Evolutionary conservation across 306 rosid species (phyloP).

Genomic region (Acacia melanoxylon): DNA sequence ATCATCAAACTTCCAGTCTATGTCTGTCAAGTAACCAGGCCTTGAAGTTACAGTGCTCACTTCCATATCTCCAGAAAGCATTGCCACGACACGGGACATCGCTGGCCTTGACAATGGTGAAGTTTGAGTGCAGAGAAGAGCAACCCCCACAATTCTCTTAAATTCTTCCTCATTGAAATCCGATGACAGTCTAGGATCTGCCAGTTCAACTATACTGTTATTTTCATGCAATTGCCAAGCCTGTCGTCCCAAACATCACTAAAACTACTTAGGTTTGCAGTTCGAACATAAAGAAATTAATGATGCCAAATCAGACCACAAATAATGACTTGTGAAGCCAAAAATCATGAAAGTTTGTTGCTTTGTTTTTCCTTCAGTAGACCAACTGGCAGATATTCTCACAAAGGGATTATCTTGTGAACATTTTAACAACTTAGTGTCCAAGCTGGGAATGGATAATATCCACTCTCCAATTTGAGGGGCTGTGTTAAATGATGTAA

Average conservation of each 20-base stretch:
- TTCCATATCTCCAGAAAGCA: constrained; percentile 69
- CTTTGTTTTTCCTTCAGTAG: no score
- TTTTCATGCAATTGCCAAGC: constrained; percentile 63
- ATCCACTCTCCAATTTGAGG: no score
- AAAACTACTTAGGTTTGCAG: neutral
- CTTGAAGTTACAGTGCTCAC: constrained; percentile 49
- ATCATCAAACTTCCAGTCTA: constrained; percentile 64
- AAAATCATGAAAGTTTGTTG: no score
- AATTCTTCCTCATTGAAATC: constrained; percentile 50
- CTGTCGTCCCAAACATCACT: neutral
- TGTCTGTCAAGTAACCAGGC: constrained; percentile 60
- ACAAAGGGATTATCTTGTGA: no score
- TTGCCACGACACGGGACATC: constrained; percentile 76
- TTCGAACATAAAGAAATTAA: no score
- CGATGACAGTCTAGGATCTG: constrained; percentile 47
- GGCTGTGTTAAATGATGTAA: no score
- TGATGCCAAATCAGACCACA: no score
- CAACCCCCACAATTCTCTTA: constrained; percentile 47
- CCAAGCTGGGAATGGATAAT: no score
- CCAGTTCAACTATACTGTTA: constrained; percentile 40
- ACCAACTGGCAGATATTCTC: no score
- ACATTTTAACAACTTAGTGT: no score
- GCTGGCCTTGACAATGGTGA: constrained; percentile 58
- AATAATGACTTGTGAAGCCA: no score
- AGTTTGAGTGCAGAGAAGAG: constrained; percentile 67